Evolutionary conservation across 306 rosid genomes (phyloP).

Genomic region (Aeschynomene evenia): DNA sequence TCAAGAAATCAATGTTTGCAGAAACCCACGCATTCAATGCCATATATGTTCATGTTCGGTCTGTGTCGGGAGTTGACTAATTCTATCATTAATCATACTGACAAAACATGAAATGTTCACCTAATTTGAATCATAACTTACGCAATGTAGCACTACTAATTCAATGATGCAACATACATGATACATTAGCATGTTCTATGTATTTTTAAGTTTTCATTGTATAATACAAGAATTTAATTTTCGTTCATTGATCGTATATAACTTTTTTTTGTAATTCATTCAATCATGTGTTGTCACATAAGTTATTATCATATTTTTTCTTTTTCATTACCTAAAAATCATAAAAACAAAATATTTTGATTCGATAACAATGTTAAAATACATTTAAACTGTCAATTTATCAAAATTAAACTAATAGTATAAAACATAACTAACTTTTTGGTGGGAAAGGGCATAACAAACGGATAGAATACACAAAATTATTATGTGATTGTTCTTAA

Average conservation of each 20-base stretch:
- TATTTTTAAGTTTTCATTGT: conserved; percentile 1
- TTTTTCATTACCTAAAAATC: no score
- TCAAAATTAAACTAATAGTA: no score
- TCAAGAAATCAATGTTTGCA: conserved; percentile 9
- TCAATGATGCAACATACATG: conserved; percentile 21
- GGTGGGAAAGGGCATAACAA: neutral
- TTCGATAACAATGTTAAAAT: no score
- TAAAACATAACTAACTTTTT: neutral
- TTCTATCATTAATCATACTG: conserved; percentile 24
- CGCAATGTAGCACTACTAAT: neutral
- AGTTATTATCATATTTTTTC: no score
- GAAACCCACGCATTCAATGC: conserved; percentile 4
- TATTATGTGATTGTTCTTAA: neutral
- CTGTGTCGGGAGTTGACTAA: conserved; percentile 21
- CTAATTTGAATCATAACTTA: conserved; percentile 15
- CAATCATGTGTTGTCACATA: no score
- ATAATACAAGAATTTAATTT: no score
- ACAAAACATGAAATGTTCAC: conserved; percentile 32
- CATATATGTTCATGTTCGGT: conserved; percentile 23
- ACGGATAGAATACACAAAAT: neutral
- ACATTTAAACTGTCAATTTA: no score
- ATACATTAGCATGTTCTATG: neutral
- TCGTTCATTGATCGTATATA: no score
- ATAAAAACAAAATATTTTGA: no score
- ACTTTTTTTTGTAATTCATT: no score